Conservation (phyloP, 371 early-diverging fungal genomes). For the Mortierella sp. region DNA sequence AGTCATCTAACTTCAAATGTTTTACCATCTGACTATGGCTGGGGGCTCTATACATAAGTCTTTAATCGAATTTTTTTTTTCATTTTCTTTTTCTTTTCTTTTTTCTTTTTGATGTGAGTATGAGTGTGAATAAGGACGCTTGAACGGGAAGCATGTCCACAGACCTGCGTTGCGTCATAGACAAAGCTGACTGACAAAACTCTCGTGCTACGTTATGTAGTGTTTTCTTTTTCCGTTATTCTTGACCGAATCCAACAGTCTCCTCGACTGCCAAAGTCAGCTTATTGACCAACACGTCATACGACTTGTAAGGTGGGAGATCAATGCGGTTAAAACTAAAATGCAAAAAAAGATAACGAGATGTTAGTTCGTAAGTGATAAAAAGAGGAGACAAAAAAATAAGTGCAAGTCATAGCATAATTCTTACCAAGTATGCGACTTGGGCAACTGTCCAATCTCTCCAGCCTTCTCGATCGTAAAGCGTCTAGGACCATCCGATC, state of each 20-base stretch:
- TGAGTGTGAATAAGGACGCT: no score
- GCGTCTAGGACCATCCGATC: constrained; percentile 94
- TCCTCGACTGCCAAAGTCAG: constrained; percentile 94
- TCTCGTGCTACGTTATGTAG: no score
- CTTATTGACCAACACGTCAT: constrained; percentile 79
- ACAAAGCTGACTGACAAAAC: no score
- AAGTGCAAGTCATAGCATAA: neutral
- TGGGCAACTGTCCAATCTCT: constrained; percentile 87
- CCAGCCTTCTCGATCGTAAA: constrained; percentile 97
- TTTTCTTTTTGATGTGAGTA: no score
- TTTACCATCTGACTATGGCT: no score
- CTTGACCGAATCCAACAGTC: constrained; percentile 88
- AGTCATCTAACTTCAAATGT: no score
- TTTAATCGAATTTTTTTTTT: no score
- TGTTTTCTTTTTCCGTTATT: no score
- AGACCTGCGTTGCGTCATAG: no score
- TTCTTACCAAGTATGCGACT: constrained; percentile 92
- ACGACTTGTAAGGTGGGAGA: constrained; percentile 90
- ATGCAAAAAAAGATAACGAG: neutral
- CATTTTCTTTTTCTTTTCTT: no score
- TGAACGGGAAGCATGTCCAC: no score
- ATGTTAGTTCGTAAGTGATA: neutral
- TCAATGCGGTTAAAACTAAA: constrained; percentile 95
- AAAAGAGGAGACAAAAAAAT: neutral
- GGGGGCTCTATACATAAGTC: no score